These are phyloP conservation scores for Funneliformis geosporum DNA, from an alignment of 192 early-diverging fungal genomes.

Conservation along the genomic window DNA sequence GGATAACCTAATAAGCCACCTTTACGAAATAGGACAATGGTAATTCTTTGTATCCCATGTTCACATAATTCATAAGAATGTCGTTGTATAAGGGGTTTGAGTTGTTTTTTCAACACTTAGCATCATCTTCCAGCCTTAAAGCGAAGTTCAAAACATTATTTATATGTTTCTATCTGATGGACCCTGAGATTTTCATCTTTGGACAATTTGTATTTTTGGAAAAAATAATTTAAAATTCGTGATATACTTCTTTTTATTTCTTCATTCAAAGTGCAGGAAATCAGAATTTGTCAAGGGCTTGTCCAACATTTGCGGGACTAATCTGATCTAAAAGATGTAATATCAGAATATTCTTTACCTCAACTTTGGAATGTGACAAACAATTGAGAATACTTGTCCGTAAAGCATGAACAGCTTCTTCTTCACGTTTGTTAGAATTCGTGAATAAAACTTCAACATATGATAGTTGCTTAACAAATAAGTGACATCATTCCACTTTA, in stretches of 20 bases:
- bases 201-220: slow-evolving; percentile 41
- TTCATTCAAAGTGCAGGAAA: slow-evolving; percentile 71
- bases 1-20: slow-evolving; percentile 82
- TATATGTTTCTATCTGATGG: slow-evolving; percentile 40
- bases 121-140: slow-evolving; percentile 62
- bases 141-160: slow-evolving; percentile 89
- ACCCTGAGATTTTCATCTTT: background rate
- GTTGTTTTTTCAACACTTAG: slow-evolving; percentile 60
- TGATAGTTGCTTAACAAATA: no score
- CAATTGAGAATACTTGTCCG: slow-evolving; percentile 77
- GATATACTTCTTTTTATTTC: slow-evolving; percentile 69
- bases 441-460: slow-evolving; percentile 82
- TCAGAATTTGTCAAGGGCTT: slow-evolving; percentile 73
- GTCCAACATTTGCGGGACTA: slow-evolving; percentile 62
- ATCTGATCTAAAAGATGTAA: slow-evolving; percentile 79
- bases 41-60: slow-evolving; percentile 81
- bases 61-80: slow-evolving; percentile 67
- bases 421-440: slow-evolving; percentile 66
- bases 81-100: slow-evolving; percentile 57
- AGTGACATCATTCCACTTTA: no score
- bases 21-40: slow-evolving; percentile 83
- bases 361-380: slow-evolving; percentile 84
- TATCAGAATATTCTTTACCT: slow-evolving; percentile 74
- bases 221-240: slow-evolving; percentile 66
- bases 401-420: slow-evolving; percentile 81